Base-by-base conservation (phyloP, 768 basidiomycete genomes). In the Macrolepiota dolichaula region DNA sequence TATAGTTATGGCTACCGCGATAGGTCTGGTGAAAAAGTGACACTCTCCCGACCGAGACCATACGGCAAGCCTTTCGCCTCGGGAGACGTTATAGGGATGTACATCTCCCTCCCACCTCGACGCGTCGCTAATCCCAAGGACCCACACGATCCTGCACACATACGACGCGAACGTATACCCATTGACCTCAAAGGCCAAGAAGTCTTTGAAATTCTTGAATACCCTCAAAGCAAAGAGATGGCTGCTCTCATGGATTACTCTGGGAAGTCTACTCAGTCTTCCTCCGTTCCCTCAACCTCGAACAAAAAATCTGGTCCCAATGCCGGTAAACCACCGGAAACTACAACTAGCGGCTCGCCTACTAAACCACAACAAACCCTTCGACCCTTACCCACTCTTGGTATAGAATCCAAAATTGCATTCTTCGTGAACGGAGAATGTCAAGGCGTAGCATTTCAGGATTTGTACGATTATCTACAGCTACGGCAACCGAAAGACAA, bases 101-200 rank as follows among this genome's bases (percentile, higher is more conserved):
- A 96, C 71, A 92, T 99, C 55, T 90, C 84, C 40, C 84, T 98
- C 6, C 96, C 97, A 3, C 79, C 83, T 0, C 81, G 81, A 35
- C 82, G 85, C 35, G 71, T 80, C 66, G 79, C 88, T 15, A 73
- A 84, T 66, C 74, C 75, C 49, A 78, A 83, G 40, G 92, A 96
- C 68, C 80, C 81, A 1, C 75, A 85, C 65, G 92, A 97, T 71
- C 91, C 96, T 10, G 89, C 91, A 4, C 88, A 88, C 64, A 74
- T 97, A 63, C 85, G 87, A 64, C 86, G 97, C 57, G 92, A 94
- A 69, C 91, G 97, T 58, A 91, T 96, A 62, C 86, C 96, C 3
- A 96, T 99, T 70, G 91, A 92, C 62, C 92, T 94, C 75, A 97
- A 96, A 74, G 92, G 92, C n/a, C 95, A 96, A 73, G 91, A 94